Percentiles rank a stretch among this genome's conserved stretches.
phyloP scores from a whole-genome alignment of 495 filamentous ascomycete genomes.

The Podospora bellae-mahoneyi region DNA sequence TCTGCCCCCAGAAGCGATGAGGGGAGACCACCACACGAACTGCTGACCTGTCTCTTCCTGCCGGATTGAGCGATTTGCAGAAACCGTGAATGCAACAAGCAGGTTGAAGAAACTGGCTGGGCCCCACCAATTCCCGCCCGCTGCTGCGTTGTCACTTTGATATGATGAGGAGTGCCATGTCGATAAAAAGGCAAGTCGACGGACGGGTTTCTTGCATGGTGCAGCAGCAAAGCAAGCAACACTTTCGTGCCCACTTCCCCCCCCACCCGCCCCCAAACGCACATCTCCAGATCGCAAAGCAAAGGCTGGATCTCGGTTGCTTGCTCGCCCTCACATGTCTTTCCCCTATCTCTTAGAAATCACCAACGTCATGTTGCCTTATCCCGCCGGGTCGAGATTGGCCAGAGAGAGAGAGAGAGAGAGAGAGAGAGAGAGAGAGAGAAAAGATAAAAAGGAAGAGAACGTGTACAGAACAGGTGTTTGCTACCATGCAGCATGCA shows the following conservation, averaged over 20 bases:
- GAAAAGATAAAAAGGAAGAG: no score
- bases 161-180: neutral
- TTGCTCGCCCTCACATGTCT: neutral
- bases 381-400: neutral
- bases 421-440: neutral
- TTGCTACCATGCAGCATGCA: neutral
- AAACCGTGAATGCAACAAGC: neutral
- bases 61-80: slow-evolving; percentile 20
- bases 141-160: slow-evolving; percentile 8
- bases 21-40: neutral
- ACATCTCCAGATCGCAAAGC: neutral
- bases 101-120: slow-evolving; percentile 5
- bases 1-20: neutral
- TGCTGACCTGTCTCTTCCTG: slow-evolving; percentile 3
- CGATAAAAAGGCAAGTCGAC: neutral
- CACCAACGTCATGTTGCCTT: neutral
- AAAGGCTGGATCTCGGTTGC: neutral
- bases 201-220: neutral
- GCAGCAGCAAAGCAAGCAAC: neutral
- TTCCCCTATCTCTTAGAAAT: neutral
- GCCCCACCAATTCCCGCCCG: slow-evolving; percentile 6
- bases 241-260: neutral
- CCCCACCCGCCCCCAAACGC: neutral
- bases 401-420: neutral
- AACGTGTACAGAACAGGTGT: neutral